Base-by-base conservation (phyloP, 371 early-diverging fungal species). In the Cokeromyces recurvatus region DNA sequence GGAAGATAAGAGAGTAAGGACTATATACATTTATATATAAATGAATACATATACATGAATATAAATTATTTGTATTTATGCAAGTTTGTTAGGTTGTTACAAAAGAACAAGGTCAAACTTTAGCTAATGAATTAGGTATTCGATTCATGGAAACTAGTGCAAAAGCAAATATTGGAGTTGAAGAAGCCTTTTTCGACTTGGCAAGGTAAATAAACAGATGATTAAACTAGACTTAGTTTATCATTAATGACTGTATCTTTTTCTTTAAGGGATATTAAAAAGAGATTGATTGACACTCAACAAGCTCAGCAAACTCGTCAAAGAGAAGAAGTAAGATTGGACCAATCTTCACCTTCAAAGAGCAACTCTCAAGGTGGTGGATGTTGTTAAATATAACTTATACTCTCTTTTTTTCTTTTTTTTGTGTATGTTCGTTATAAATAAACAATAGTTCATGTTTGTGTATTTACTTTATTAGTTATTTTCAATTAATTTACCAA, bases 61-160 rank as follows among this genome's bases (percentile, higher is more conserved):
- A n/a, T n/a, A n/a, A n/a, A n/a, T n/a, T n/a, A n/a, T n/a, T n/a
- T n/a, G n/a, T n/a, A n/a, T n/a, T n/a, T n/a, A n/a, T n/a, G n/a
- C n/a, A n/a, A n/a, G n/a, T n/a, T n/a, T n/a, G n/a, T 7, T 32
- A 57, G 58, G 53, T 79, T n/a, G 78, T 91, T 25, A 57, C 82
- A 27, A 84, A 74, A 55, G 90, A 88, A 53, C 86, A 84, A 63
- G 89, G 89, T 14, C 81, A 92, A 77, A 84, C 85, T 23, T 81
- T 95, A 43, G 94, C 97, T 24, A 84, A 87, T 59, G 84, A 90
- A 59, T 82, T 94, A 31, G 79, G 82, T 41, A 90, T 98, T 65
- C 84, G 87, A 55, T 95, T 95, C 65, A 77, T 95, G 70, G 97
- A 97, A 73, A 97, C 98, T 35, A 89, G 89, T 56, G 98, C 98